These are phyloP conservation scores for Colletotrichum ledebouriae DNA, from an alignment of 2,329 filamentous ascomycete species.

Conservation along the genomic window DNA sequence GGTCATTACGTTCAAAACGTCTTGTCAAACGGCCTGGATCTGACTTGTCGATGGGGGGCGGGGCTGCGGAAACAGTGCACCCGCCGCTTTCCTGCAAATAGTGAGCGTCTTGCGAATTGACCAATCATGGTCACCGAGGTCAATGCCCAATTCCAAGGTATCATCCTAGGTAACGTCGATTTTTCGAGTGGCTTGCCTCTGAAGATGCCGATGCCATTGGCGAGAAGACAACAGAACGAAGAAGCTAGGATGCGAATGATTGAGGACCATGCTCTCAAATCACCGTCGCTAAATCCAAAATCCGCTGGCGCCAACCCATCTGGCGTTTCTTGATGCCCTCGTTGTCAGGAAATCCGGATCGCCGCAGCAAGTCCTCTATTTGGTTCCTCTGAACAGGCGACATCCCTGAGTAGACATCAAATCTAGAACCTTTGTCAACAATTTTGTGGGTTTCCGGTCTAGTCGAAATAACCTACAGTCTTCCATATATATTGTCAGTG, in stretches of 20 bases:
- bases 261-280: too few species aligned
- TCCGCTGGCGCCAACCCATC: neutral
- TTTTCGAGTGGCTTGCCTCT: too few species aligned
- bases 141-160: neutral
- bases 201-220: neutral
- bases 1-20: neutral
- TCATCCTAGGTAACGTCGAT: too few species aligned
- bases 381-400: constrained; percentile 4
- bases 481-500: constrained; percentile 22
- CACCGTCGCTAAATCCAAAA: neutral
- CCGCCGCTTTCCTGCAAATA: constrained; percentile 8
- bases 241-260: too few species aligned
- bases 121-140: constrained; percentile 10
- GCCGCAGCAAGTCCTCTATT: neutral
- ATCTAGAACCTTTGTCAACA: constrained; percentile 16
- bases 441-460: constrained; percentile 14
- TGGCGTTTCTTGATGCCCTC: too few species aligned
- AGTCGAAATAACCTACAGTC: constrained; percentile 35
- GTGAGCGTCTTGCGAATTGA: constrained; percentile 10
- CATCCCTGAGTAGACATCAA: neutral
- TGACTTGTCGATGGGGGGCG: neutral
- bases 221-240: neutral
- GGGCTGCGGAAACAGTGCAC: neutral
- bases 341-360: too few species aligned
- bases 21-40: neutral